Percentiles rank a stretch among this genome's conserved stretches.
phyloP scores from a whole-genome alignment of 345 rosid species.

The Murraya paniculata region DNA sequence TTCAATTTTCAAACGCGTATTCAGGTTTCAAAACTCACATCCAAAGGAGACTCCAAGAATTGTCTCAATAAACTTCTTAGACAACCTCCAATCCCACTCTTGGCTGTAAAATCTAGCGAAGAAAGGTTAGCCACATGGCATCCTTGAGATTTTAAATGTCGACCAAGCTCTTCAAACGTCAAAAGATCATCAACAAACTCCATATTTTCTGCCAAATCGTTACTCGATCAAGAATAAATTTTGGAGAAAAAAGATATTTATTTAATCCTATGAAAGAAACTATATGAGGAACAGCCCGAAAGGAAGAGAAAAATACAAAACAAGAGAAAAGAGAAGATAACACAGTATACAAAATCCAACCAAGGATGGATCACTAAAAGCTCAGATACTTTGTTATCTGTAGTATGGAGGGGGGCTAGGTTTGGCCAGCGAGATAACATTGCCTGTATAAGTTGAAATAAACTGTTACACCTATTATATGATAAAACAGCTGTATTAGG shows the following conservation, averaged over 20 bases:
- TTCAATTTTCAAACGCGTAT: not conserved
- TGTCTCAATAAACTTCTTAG: conserved; percentile 78
- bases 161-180: conserved; percentile 75
- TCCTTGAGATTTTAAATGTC: conserved; percentile 68
- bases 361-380: not conserved
- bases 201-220: conserved; percentile 68
- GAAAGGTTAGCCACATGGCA: conserved; percentile 90
- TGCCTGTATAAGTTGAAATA: not conserved
- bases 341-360: not conserved
- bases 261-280: not conserved
- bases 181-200: conserved; percentile 90
- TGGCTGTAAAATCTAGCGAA: conserved; percentile 65
- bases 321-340: not conserved
- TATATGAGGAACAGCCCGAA: not conserved
- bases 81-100: conserved; percentile 78
- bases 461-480: not conserved
- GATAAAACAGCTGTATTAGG: not conserved
- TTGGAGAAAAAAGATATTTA: conserved; percentile 1
- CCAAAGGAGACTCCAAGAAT: conserved; percentile 57
- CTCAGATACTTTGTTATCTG: not conserved
- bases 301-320: not conserved
- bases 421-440: not conserved
- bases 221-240: conserved; percentile 4
- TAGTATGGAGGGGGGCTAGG: not conserved
- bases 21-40: conserved; percentile 48